Evolutionary conservation across 345 rosid species (phyloP).

Genomic region (Populus ilicifolia): DNA sequence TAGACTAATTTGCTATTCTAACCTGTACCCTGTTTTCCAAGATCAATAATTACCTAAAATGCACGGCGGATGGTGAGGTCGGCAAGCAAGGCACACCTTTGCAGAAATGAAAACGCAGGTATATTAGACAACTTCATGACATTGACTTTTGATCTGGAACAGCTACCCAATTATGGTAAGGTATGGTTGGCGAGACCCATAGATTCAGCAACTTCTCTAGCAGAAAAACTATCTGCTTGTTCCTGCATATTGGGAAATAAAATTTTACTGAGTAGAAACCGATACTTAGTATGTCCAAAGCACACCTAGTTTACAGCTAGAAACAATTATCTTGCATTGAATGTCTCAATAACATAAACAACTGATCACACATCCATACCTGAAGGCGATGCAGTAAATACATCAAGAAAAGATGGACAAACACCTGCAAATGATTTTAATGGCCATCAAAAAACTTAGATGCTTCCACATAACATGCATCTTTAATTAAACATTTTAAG

Average conservation of each 20-base stretch:
- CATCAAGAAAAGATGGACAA: conserved; percentile 97
- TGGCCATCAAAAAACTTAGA: conserved; percentile 13
- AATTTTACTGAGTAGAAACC: background rate
- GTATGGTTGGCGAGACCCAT: conserved; percentile 63
- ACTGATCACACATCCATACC: conserved; percentile 37
- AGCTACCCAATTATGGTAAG: conserved; percentile 34
- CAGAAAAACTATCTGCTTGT: conserved; percentile 68
- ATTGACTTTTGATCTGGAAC: background rate
- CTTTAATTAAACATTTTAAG: background rate
- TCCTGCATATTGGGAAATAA: conserved; percentile 36
- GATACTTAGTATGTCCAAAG: background rate
- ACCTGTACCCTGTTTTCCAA: conserved; percentile 2
- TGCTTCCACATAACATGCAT: background rate
- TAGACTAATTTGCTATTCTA: conserved; percentile 2
- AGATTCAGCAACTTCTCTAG: conserved; percentile 63
- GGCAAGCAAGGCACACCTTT: background rate
- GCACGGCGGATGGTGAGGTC: background rate
- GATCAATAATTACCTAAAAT: background rate
- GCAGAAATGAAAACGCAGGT: background rate
- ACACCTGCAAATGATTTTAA: conserved; percentile 56
- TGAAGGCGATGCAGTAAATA: conserved; percentile 93
- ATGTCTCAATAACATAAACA: background rate
- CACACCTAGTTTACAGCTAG: background rate
- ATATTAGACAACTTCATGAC: too few species aligned
- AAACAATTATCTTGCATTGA: background rate